Base-by-base conservation (phyloP, 129 eudicot species). In the Glebionis coronaria region DNA sequence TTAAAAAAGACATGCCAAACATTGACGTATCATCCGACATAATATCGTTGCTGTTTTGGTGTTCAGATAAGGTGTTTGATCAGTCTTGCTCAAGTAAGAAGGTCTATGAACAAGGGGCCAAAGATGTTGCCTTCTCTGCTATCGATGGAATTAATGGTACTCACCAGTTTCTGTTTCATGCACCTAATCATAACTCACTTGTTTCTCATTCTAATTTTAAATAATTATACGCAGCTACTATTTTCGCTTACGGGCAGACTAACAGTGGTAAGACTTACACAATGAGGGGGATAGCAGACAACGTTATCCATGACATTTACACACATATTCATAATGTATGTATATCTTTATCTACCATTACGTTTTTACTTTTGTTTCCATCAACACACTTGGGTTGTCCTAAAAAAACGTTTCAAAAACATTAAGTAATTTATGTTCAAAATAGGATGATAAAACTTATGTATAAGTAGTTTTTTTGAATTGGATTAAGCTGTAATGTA, bases 221-320 rank as follows among this genome's bases (percentile, higher is more conserved):
- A 14, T 29, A 29, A n/a, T 44, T 49, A 15, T 20, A 23, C 72
- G 80, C 83, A 94, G 99, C 99, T 21, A 94, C 99, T 15, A 84
- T 94, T 9, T 94, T 94, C 72, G 99, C 99, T 3, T 94, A 94
- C 61, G 99, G 99, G 53, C 99, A 94, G 81, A 94, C 99, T 44
- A 89, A 93, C 81, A 94, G 99, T 65, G 99, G 99, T 60, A 94
- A 94, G 80, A 94, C 99, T 27, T 94, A 76, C 81, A 94, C 99
- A 54, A 94, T 94, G 95, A 87, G 85, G 78, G 99, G 99, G 54
- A 84, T 94, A 52, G 76, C 97, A 29, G 97, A 86, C 31, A 63
- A 83, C 56, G 95, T 95, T 46, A 73, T 94, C 64, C 73, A 75
- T 54, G 99, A 94, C 88, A 94, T 94, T 7, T 94, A 94, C 73